These are phyloP conservation scores for Wickerhamomyces silvicola DNA, from an alignment of 805 yeast species.

Conservation along the genomic window DNA sequence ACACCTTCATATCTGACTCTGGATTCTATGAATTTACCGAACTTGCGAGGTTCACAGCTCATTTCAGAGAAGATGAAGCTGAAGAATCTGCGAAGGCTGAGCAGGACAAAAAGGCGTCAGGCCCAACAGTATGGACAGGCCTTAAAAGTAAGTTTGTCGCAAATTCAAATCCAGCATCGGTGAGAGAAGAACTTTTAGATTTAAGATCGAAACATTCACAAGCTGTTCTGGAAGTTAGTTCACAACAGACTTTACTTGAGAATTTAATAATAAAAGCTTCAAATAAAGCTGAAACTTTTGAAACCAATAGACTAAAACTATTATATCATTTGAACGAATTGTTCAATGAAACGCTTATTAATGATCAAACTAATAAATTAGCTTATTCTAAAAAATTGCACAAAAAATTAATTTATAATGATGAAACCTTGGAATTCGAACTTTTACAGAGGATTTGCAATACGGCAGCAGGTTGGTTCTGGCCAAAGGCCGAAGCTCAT, in stretches of 20 bases:
- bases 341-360: slow-evolving; percentile 6
- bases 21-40: slow-evolving; percentile 24
- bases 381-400: slow-evolving; percentile 2
- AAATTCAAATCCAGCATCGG: slow-evolving; percentile 3
- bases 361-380: no score
- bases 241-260: slow-evolving; percentile 10
- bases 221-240: slow-evolving; percentile 2
- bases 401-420: neutral
- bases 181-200: slow-evolving; percentile 8
- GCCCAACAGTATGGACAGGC: slow-evolving; percentile 11
- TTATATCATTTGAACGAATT: slow-evolving; percentile 6
- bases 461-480: slow-evolving; percentile 17
- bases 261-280: slow-evolving; percentile 2
- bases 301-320: slow-evolving; percentile 13
- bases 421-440: slow-evolving; percentile 7
- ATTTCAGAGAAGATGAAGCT: slow-evolving; percentile 6
- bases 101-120: neutral
- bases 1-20: slow-evolving; percentile 14
- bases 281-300: slow-evolving; percentile 12
- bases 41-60: slow-evolving; percentile 17
- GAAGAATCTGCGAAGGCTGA: no score
- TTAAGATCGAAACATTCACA: slow-evolving; percentile 7
- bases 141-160: slow-evolving; percentile 10
- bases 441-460: slow-evolving; percentile 2
- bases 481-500: slow-evolving; percentile 17